phyloP scores from a whole-genome alignment of 2,329 filamentous ascomycete species.

The Biscogniauxia mediterranea region DNA sequence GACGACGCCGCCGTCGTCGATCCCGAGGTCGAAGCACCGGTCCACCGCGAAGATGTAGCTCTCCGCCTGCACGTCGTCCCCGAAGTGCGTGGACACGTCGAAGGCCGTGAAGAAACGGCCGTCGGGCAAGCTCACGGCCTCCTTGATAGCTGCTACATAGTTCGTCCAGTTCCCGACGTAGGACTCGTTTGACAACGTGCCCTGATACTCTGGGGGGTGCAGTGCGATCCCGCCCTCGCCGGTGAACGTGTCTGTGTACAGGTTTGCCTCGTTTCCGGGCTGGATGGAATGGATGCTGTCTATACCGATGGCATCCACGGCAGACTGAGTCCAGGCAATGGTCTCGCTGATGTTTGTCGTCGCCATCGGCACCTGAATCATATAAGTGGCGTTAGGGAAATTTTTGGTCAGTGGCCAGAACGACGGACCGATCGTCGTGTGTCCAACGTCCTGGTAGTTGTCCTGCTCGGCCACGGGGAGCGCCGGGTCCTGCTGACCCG shows the following conservation, averaged over 20 bases:
- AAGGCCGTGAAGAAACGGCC: constrained; percentile 37
- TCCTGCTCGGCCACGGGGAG: constrained; percentile 34
- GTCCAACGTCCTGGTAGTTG: constrained; percentile 35
- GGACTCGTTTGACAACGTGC: constrained; percentile 32
- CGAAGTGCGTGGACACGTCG: constrained; percentile 32
- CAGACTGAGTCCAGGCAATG: constrained; percentile 33
- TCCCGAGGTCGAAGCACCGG: constrained; percentile 33
- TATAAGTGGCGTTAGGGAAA: constrained; percentile 34
- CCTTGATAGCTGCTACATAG: constrained; percentile 32
- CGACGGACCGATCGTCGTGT: constrained; percentile 34
- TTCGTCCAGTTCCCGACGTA: constrained; percentile 37
- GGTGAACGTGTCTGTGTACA: constrained; percentile 29
- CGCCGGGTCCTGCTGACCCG: constrained; percentile 31
- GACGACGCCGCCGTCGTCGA: constrained; percentile 32
- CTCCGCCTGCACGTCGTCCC: constrained; percentile 16
- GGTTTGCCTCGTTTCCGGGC: constrained; percentile 36
- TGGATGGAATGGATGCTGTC: constrained; percentile 37
- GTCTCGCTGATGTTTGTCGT: constrained; percentile 36
- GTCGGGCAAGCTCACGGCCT: constrained; percentile 25
- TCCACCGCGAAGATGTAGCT: constrained; percentile 30
- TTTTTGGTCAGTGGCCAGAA: constrained; percentile 34
- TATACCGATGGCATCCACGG: constrained; percentile 29
- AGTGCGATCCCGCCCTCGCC: constrained; percentile 28
- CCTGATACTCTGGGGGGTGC: constrained; percentile 35
- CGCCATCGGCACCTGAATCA: constrained; percentile 37